phyloP scores from a whole-genome alignment of 352 stramenopile species.

The Aphanomyces cochlioides region DNA sequence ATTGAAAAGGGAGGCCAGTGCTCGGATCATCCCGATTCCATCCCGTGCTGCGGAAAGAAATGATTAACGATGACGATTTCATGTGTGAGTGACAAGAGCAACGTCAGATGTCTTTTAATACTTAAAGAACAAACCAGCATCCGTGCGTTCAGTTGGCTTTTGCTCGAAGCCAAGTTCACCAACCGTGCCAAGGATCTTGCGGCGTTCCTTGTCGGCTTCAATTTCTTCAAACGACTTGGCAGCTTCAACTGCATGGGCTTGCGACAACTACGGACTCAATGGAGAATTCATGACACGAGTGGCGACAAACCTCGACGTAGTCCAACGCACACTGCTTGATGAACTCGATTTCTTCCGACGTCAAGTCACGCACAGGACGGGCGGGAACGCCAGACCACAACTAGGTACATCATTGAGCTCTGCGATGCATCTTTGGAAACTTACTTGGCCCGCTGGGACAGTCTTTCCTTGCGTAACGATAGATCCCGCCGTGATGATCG shows the following conservation, averaged over 20 bases:
- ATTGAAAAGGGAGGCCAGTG: slow-evolving; percentile 93
- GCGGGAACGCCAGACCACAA: slow-evolving; percentile 83
- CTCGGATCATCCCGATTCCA: slow-evolving; percentile 88
- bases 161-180: slow-evolving; percentile 74
- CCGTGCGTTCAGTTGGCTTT: slow-evolving; percentile 62
- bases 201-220: slow-evolving; percentile 66
- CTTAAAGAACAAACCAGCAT: slow-evolving; percentile 84
- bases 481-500: slow-evolving; percentile 87
- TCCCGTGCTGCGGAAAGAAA: slow-evolving; percentile 88
- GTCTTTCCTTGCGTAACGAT: slow-evolving; percentile 84
- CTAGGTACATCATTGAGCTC: slow-evolving; percentile 14
- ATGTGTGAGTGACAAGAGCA: too few species aligned
- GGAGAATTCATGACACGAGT: slow-evolving; percentile 14
- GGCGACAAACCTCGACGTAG: slow-evolving; percentile 50
- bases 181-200: slow-evolving; percentile 74
- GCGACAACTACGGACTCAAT: slow-evolving; percentile 38
- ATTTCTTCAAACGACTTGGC: slow-evolving; percentile 83
- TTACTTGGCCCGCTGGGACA: slow-evolving; percentile 78
- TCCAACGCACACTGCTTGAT: slow-evolving; percentile 86
- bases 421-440: not conserved
- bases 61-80: not conserved
- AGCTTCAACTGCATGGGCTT: slow-evolving; percentile 65
- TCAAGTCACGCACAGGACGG: slow-evolving; percentile 81
- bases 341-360: slow-evolving; percentile 81
- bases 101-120: slow-evolving; percentile 50